Base-by-base conservation (phyloP, 179 eudicot genomes). In the Corrigiola litoralis region DNA sequence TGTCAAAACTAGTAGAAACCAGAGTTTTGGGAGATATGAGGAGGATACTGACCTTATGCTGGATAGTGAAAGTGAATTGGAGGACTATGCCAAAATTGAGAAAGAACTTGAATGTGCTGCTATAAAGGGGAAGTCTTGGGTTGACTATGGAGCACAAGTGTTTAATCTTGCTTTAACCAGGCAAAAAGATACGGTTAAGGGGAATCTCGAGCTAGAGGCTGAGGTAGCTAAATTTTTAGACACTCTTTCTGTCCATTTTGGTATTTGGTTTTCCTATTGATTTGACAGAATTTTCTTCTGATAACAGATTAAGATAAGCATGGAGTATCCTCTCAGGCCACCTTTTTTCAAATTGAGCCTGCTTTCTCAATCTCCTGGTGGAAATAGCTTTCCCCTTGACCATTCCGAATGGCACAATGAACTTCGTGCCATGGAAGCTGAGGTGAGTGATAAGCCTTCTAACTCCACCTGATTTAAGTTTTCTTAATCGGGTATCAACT, bases 361-460 rank as follows among this genome's bases (percentile, higher is more conserved):
- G 14, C 71, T 40, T 36, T 44, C 66, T 60, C 75, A 71, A 49
- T 72, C 70, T 14, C 58, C 70, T 62, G 82, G 64, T 69, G 86
- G 80, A 69, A 79, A 65, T 52, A 44, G 51, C 67, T 44, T 73
- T 47, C 81, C 75, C 40, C 50, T 50, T 40, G 77, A 59, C 70
- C 65, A 63, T 44, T 72, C 84, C 55, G 84, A 78, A 61, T 85
- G 88, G 84, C 81, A 72, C 74, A 92, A 92, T 69, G 97, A 87
- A 79, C 84, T 92, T 64, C 87, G 92, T 72, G 92, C 95, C 48
- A 90, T 92, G 84, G 97, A 92, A 79, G 90, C 90, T 53, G 96
- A 90, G 98, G 98, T 92, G 65, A 65, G 86, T 73, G 59, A 61
- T 69, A 48, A 24, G 54, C 14, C 14, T 44, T 48, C 53, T 34